Conservation (phyloP, 2,329 filamentous ascomycete species). For the Diaporthe vexans region DNA sequence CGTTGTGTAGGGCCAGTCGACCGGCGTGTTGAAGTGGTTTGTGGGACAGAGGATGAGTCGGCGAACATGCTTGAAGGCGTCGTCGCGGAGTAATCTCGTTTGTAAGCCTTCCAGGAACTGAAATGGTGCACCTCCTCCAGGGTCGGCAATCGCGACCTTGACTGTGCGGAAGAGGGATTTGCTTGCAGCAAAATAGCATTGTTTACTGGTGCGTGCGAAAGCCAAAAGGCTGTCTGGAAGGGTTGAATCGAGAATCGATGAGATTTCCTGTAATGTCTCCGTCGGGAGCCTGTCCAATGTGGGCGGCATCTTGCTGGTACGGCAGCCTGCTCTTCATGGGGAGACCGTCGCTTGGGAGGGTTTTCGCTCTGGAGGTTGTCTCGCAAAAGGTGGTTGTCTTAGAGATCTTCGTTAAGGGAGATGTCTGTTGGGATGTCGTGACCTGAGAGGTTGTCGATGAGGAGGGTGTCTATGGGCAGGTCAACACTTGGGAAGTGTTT, state of each 20-base stretch:
- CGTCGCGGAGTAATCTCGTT: constrained; percentile 2
- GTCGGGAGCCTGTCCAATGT: background rate
- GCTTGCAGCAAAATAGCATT: constrained; percentile 28
- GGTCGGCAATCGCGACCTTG: constrained; percentile 23
- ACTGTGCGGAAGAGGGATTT: constrained; percentile 27
- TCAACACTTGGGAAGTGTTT: too few relatives aligned
- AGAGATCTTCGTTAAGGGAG: too few relatives aligned
- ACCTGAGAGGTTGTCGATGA: too few relatives aligned
- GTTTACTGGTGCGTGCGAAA: constrained; percentile 20
- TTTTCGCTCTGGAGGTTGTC: too few relatives aligned
- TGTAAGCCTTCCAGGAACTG: constrained; percentile 8
- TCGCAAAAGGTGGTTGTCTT: too few relatives aligned
- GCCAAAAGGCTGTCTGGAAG: constrained; percentile 33
- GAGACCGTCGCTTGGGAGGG: too few relatives aligned
- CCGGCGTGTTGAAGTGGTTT: too few relatives aligned
- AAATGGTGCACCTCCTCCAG: background rate
- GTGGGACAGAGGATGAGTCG: constrained; percentile 17
- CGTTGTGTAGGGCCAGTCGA: background rate
- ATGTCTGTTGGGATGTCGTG: too few relatives aligned
- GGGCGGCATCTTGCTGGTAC: background rate
- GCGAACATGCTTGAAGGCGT: constrained; percentile 30
- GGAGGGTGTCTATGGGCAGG: too few relatives aligned
- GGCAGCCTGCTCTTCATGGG: too few relatives aligned
- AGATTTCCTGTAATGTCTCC: constrained; percentile 18
- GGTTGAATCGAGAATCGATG: constrained; percentile 10